These are phyloP conservation scores for Eutrema japonicum DNA, from an alignment of 345 rosid species.

Conservation along the genomic window DNA sequence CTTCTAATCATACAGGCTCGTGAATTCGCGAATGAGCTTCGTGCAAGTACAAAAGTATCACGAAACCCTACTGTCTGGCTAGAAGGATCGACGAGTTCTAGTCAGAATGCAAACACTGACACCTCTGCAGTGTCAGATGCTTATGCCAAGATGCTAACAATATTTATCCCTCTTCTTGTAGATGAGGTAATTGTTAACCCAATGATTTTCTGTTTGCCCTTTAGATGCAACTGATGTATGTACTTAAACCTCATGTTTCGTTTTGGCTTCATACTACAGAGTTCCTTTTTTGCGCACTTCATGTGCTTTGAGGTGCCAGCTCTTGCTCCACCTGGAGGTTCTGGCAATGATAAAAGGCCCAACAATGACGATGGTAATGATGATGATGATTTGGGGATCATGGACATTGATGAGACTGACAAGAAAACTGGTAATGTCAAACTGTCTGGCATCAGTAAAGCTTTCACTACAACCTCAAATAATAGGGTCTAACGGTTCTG, in stretches of 20 bases:
- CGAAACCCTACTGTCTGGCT: conserved; percentile 95
- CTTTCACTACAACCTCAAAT: conserved; percentile 23
- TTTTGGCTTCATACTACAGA: conserved; percentile 61
- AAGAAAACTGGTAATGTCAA: conserved; percentile 65
- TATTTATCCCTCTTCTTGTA: conserved; percentile 95
- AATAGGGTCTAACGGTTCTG: conserved; percentile 31
- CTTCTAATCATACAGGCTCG: conserved; percentile 67
- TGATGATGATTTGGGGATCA: conserved; percentile 92
- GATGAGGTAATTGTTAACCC: conserved; percentile 72
- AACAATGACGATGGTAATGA: conserved; percentile 59
- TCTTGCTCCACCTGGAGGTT: conserved; percentile 85
- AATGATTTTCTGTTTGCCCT: conserved; percentile 23
- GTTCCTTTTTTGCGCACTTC: conserved; percentile 99
- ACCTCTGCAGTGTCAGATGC: conserved; percentile 96
- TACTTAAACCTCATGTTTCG: conserved; percentile 21
- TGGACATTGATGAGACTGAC: conserved; percentile 90
- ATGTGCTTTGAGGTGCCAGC: conserved; percentile 99
- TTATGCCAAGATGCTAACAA: conserved; percentile 94
- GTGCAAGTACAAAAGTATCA: conserved; percentile 98
- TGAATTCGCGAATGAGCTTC: conserved; percentile 98
- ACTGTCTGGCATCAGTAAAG: conserved; percentile 18
- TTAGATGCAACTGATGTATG: conserved; percentile 19
- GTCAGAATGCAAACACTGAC: conserved; percentile 70
- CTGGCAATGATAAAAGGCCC: conserved; percentile 63
- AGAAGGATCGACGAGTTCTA: conserved; percentile 84